phyloP scores from a whole-genome alignment of 2,329 filamentous ascomycete genomes.

The Cladosporium cucumerinum region DNA sequence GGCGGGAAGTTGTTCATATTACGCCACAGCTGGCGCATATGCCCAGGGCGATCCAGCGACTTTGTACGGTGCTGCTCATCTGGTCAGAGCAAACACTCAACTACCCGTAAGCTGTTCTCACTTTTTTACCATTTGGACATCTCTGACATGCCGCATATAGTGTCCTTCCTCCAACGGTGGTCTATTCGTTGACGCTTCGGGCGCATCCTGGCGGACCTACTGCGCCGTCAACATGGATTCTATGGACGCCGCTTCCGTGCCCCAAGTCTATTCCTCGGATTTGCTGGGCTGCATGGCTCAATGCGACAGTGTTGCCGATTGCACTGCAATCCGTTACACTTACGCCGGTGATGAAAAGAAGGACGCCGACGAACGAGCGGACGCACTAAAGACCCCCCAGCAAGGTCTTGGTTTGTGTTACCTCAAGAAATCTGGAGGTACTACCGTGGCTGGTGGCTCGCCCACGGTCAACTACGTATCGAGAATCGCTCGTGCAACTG shows the following conservation, averaged over 20 bases:
- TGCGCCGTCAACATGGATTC: neutral
- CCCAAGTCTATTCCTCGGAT: neutral
- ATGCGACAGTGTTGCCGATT: neutral
- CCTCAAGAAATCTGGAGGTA: neutral
- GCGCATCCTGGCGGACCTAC: neutral
- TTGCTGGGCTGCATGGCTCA: neutral
- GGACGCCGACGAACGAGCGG: neutral
- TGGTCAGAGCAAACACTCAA: neutral
- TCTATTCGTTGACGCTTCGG: neutral
- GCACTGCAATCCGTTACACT: neutral
- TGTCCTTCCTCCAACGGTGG: neutral
- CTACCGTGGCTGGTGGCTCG: neutral
- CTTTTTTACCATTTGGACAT: too few species aligned
- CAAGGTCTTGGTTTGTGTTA: neutral
- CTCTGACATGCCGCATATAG: neutral
- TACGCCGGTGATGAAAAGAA: neutral
- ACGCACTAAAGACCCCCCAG: neutral
- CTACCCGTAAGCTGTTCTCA: neutral
- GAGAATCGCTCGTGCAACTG: neutral
- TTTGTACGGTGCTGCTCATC: neutral
- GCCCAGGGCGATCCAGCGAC: neutral
- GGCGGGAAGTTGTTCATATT: too few species aligned
- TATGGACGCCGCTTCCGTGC: neutral
- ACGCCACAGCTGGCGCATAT: neutral
- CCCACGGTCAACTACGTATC: neutral